A percentile compares a stretch with the other conserved stretches of the same genome.
These are phyloP conservation scores for Pleurotus sapidus DNA, from an alignment of 768 basidiomycete genomes.

Conservation along the genomic window DNA sequence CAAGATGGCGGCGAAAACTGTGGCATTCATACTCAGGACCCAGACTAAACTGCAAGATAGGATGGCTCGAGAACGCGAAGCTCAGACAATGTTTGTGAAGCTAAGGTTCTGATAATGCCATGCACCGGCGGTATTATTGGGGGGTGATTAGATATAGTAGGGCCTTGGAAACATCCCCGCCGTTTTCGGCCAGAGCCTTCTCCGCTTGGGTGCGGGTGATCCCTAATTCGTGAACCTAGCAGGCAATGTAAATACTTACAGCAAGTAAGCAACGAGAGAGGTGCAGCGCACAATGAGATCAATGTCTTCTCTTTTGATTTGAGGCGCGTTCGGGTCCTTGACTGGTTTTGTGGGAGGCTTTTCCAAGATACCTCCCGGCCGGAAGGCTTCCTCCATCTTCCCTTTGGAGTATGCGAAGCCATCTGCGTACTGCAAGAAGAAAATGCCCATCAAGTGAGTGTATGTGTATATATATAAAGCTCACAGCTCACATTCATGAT, in stretches of 20 bases:
- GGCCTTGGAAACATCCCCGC: conserved; percentile 51
- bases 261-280: not conserved
- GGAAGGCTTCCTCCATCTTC: conserved; percentile 64
- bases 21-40: no score
- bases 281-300: conserved; percentile 54
- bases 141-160: conserved; percentile 37
- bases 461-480: not conserved
- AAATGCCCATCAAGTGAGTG: not conserved
- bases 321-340: conserved; percentile 35
- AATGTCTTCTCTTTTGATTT: conserved; percentile 57
- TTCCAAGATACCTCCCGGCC: conserved; percentile 53
- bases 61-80: no score
- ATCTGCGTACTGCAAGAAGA: conserved; percentile 48
- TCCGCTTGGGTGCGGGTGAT: conserved; percentile 58
- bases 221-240: conserved; percentile 63
- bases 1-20: no score
- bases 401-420: conserved; percentile 67
- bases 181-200: conserved; percentile 49
- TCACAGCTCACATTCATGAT: conserved; percentile 55
- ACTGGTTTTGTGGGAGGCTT: conserved; percentile 46
- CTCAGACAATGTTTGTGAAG: no score
- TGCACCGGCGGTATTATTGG: not conserved
- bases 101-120: no score
- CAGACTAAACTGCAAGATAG: no score
- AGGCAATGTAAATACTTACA: not conserved